Conservation (phyloP, 2,329 filamentous ascomycete species). For the Trichoderma semiorbis region DNA sequence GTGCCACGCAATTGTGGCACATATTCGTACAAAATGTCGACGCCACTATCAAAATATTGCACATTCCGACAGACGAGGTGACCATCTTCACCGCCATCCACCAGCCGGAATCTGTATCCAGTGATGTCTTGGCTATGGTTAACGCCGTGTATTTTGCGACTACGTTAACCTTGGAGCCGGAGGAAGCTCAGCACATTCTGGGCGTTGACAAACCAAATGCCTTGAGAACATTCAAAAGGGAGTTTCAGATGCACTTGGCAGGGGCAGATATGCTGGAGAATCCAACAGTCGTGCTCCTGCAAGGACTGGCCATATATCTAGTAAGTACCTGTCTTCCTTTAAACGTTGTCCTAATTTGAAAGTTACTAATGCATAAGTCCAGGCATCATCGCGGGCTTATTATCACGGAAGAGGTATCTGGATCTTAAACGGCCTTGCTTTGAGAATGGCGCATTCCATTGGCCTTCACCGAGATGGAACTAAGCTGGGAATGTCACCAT, state of each 20-base stretch:
- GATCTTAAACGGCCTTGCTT: conserved; percentile 42
- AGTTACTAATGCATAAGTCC: neutral
- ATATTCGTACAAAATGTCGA: conserved; percentile 31
- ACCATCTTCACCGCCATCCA: conserved; percentile 32
- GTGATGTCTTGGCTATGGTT: conserved; percentile 36
- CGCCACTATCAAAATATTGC: conserved; percentile 28
- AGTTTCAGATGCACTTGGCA: conserved; percentile 38
- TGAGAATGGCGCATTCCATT: conserved; percentile 47
- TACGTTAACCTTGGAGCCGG: conserved; percentile 37
- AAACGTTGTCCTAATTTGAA: neutral
- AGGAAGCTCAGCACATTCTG: conserved; percentile 33
- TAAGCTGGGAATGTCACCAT: conserved; percentile 45
- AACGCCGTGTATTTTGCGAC: conserved; percentile 50
- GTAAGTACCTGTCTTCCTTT: conserved; percentile 25
- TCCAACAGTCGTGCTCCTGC: conserved; percentile 35
- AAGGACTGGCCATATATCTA: conserved; percentile 38
- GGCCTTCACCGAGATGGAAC: conserved; percentile 53
- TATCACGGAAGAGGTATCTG: conserved; percentile 36
- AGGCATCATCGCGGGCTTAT: conserved; percentile 32
- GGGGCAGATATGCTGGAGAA: conserved; percentile 39
- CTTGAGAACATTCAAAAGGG: conserved; percentile 31
- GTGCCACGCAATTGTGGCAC: conserved; percentile 32
- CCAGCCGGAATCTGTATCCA: conserved; percentile 26
- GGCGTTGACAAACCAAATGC: conserved; percentile 24
- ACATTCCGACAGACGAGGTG: conserved; percentile 32